These are phyloP conservation scores for Candida coleopterorum DNA, from an alignment of 805 yeast species.

Conservation along the genomic window DNA sequence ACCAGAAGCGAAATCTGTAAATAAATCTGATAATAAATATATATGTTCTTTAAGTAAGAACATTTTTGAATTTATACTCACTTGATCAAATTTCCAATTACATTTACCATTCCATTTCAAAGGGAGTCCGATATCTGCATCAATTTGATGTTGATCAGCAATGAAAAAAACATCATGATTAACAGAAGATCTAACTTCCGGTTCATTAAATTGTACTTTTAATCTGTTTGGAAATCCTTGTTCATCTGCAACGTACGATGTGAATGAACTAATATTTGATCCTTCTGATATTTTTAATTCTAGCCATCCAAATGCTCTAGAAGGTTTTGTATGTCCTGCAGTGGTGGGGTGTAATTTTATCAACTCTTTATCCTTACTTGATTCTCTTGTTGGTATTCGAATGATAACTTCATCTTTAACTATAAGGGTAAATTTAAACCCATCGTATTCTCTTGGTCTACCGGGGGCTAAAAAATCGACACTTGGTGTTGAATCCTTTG, in stretches of 20 bases:
- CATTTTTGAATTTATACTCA: constrained; percentile 48
- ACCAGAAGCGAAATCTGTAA: constrained; percentile 74
- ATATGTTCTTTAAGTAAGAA: constrained; percentile 82
- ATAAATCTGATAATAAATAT: constrained; percentile 63
- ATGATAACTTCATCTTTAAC: constrained; percentile 63
- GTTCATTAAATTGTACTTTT: constrained; percentile 41
- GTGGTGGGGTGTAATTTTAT: constrained; percentile 15
- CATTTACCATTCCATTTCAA: constrained; percentile 78
- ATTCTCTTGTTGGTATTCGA: constrained; percentile 80
- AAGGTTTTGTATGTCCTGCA: constrained; percentile 8
- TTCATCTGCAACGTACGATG: constrained; percentile 46
- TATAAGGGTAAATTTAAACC: constrained; percentile 50
- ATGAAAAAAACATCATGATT: constrained; percentile 77
- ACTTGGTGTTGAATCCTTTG: constrained; percentile 47
- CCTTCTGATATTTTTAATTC: constrained; percentile 60
- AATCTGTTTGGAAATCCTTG: constrained; percentile 53
- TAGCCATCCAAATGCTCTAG: constrained; percentile 88
- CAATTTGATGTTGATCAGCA: constrained; percentile 53
- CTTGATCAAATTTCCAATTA: constrained; percentile 58
- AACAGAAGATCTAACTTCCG: constrained; percentile 75
- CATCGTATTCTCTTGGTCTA: constrained; percentile 47
- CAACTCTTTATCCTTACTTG: constrained; percentile 60
- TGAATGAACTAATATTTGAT: constrained; percentile 43
- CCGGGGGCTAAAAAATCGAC: constrained; percentile 40
- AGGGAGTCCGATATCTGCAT: constrained; percentile 64